A percentile compares a stretch with the other conserved stretches of the same genome.
phyloP scores from a whole-genome alignment of 2,329 filamentous ascomycete genomes.

The Exserohilum rostratum region DNA sequence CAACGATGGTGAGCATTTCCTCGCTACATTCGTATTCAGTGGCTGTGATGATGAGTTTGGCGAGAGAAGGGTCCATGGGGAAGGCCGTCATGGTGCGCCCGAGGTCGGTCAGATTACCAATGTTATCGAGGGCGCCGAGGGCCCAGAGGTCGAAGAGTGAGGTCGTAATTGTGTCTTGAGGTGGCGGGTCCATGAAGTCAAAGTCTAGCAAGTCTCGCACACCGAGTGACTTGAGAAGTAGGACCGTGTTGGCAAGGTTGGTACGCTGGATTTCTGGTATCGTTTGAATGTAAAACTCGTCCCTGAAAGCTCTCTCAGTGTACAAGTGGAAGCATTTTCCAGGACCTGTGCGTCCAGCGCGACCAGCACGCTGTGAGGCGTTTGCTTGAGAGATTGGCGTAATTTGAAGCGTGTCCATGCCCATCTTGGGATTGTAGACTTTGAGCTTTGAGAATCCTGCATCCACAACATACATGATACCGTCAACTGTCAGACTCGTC shows the following conservation, averaged over 20 bases:
- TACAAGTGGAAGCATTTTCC: constrained; percentile 94
- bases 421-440: constrained; percentile 98
- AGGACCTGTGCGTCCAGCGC: constrained; percentile 91
- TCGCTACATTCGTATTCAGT: constrained; percentile 91
- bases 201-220: constrained; percentile 95
- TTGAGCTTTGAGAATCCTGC: constrained; percentile 96
- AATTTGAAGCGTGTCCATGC: constrained; percentile 98
- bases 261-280: constrained; percentile 98
- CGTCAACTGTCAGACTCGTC: constrained; percentile 95
- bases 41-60: constrained; percentile 91
- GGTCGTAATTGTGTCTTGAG: constrained; percentile 96
- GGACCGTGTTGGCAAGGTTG: constrained; percentile 91
- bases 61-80: constrained; percentile 95
- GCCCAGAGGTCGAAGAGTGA: constrained; percentile 98
- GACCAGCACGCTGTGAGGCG: constrained; percentile 87
- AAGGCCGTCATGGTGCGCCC: constrained; percentile 96
- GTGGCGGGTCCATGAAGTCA: constrained; percentile 98
- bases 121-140: constrained; percentile 87
- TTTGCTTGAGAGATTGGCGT: constrained; percentile 98
- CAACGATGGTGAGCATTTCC: constrained; percentile 97
- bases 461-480: constrained; percentile 99
- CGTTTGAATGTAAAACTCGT: constrained; percentile 94
- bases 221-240: constrained; percentile 91
- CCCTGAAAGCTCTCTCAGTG: constrained; percentile 92
- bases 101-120: constrained; percentile 86